phyloP scores from a whole-genome alignment of 169 alveolate species.

The Plasmodium gaboni region DNA sequence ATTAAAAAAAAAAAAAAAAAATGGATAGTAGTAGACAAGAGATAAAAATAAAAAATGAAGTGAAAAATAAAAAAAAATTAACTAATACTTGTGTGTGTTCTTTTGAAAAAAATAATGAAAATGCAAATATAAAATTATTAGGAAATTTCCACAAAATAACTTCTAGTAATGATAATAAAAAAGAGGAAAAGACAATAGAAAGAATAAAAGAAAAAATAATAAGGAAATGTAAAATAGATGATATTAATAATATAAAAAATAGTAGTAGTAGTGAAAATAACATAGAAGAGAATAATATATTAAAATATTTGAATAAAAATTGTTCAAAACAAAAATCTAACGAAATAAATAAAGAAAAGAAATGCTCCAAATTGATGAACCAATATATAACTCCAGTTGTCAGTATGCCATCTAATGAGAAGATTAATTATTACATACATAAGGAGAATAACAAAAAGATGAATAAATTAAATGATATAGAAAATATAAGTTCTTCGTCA shows the following conservation, averaged over 20 bases:
- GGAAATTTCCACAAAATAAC: slow-evolving; percentile 11
- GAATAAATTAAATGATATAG: slow-evolving; percentile 9
- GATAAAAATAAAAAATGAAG: slow-evolving; percentile 26
- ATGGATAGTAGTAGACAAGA: slow-evolving; percentile 73
- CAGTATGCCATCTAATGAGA: too few species aligned
- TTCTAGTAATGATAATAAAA: slow-evolving; percentile 7
- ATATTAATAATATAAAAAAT: slow-evolving; percentile 23
- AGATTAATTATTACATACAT: too few species aligned
- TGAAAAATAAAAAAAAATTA: slow-evolving; percentile 6
- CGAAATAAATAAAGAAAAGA: too few species aligned
- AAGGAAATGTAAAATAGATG: slow-evolving; percentile 28
- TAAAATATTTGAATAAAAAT: too few species aligned
- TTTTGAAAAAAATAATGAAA: slow-evolving; percentile 8
- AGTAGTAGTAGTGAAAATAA: background rate
- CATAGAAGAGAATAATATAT: too few species aligned
- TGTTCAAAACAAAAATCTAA: too few species aligned
- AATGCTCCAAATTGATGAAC: too few species aligned
- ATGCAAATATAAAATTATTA: slow-evolving; percentile 18
- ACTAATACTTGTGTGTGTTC: slow-evolving; percentile 25
- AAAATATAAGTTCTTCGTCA: slow-evolving; percentile 1
- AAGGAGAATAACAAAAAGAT: background rate
- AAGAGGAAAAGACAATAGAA: background rate
- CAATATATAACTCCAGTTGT: too few species aligned
- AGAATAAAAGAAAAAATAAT: background rate
- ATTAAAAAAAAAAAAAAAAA: slow-evolving; percentile 45